Percentiles rank a stretch among this genome's conserved stretches.
These are phyloP conservation scores for Cladosporium sp. DNA, from an alignment of 2,329 filamentous ascomycete genomes.

Conservation along the genomic window DNA sequence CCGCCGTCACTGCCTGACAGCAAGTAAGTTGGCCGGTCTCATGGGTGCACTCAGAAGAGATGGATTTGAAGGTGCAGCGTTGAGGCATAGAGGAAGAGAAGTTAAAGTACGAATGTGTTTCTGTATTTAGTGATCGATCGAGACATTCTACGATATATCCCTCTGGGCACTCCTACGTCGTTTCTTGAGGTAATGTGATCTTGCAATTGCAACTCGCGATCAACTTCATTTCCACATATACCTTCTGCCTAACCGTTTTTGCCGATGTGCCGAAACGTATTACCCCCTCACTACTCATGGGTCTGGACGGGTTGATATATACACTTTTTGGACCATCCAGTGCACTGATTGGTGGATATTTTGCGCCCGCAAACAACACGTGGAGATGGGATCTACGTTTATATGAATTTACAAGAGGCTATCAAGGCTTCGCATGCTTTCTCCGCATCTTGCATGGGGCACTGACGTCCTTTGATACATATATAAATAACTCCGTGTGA, in stretches of 20 bases:
- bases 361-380: background rate
- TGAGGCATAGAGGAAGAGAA: background rate
- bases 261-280: background rate
- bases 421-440: constrained; percentile 2
- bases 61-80: background rate
- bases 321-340: background rate
- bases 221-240: background rate
- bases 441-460: background rate
- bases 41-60: background rate
- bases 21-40: background rate
- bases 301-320: background rate
- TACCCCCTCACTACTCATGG: background rate
- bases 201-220: background rate
- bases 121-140: background rate
- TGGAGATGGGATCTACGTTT: background rate
- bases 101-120: background rate
- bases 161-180: background rate
- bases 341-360: constrained; percentile 5
- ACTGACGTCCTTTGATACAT: background rate
- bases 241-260: background rate
- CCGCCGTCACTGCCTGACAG: background rate
- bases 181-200: background rate
- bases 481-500: background rate
- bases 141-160: background rate
- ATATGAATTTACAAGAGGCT: background rate